phyloP scores from a whole-genome alignment of 1,139 yeast genomes.

The Pichia norvegensis region DNA sequence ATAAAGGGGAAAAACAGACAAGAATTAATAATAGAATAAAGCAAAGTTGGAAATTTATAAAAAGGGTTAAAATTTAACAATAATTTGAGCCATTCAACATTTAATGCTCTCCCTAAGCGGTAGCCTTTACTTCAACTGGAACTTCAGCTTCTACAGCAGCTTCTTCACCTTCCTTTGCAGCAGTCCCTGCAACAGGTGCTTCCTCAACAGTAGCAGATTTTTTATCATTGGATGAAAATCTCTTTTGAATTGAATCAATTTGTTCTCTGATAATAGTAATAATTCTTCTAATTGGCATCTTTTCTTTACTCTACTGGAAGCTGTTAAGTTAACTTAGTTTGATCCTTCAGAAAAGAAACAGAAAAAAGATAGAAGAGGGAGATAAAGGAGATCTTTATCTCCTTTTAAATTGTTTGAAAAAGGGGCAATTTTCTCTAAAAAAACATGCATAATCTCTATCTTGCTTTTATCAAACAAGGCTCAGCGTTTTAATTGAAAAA shows the following conservation, averaged over 20 bases:
- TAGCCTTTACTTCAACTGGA: slow-evolving; percentile 1
- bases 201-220: slow-evolving; percentile 10
- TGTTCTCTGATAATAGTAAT: slow-evolving; percentile 25
- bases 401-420: not conserved
- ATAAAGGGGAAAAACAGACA: not conserved
- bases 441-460: not conserved
- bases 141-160: not conserved
- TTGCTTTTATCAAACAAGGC: too few relatives aligned
- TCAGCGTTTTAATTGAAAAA: too few relatives aligned
- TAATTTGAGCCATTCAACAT: too few relatives aligned
- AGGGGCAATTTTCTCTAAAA: slow-evolving; percentile 1
- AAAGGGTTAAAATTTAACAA: not conserved
- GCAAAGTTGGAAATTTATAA: not conserved
- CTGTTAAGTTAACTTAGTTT: not conserved
- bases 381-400: not conserved
- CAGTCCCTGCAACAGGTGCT: slow-evolving; percentile 4
- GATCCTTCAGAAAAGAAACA: slow-evolving; percentile 2
- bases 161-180: slow-evolving; percentile 1
- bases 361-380: slow-evolving; percentile 3
- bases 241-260: slow-evolving; percentile 24
- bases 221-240: slow-evolving; percentile 18
- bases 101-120: not conserved
- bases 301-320: slow-evolving; percentile 1
- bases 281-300: slow-evolving; percentile 30
- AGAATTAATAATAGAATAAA: not conserved